phyloP scores from a whole-genome alignment of 192 early-diverging fungal genomes.

The Coemansia sp. region DNA sequence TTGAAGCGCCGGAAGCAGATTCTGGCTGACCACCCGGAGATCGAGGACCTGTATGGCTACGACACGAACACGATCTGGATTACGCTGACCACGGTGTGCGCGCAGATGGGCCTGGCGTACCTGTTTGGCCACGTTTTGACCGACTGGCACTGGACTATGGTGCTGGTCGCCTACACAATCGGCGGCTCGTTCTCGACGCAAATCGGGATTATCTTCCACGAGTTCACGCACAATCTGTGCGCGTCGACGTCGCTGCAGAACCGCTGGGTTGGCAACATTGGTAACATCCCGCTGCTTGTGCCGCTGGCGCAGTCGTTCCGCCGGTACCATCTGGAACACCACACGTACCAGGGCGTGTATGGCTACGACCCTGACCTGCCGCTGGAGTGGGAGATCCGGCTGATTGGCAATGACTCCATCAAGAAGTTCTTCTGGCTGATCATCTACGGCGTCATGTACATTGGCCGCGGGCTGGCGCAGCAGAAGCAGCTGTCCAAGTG shows the following conservation, averaged over 20 bases:
- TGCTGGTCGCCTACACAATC: conserved; percentile 65
- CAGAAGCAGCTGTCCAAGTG: conserved; percentile 66
- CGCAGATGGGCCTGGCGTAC: conserved; percentile 78
- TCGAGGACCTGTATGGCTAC: conserved; percentile 78
- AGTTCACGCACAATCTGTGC: conserved; percentile 84
- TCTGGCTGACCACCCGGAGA: conserved; percentile 81
- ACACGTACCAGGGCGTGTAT: conserved; percentile 93
- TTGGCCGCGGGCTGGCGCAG: conserved; percentile 67
- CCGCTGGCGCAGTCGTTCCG: conserved; percentile 78
- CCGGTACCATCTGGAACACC: conserved; percentile 91
- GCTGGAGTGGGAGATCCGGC: conserved; percentile 74
- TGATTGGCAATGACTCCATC: conserved; percentile 66
- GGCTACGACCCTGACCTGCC: conserved; percentile 94
- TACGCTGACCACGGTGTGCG: conserved; percentile 57
- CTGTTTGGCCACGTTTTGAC: conserved; percentile 63
- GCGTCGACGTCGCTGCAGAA: conserved; percentile 69
- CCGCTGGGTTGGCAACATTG: conserved; percentile 74
- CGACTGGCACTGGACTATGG: conserved; percentile 62
- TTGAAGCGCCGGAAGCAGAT: conserved; percentile 86
- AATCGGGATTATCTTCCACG: conserved; percentile 86
- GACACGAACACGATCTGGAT: conserved; percentile 77
- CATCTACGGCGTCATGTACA: conserved; percentile 84
- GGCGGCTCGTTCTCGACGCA: conserved; percentile 81
- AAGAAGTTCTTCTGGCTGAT: conserved; percentile 76
- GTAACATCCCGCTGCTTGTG: conserved; percentile 81